Percentiles rank a stretch among this genome's conserved stretches.
Conservation (phyloP, 345 rosid species). For the Gossypium arboreum region DNA sequence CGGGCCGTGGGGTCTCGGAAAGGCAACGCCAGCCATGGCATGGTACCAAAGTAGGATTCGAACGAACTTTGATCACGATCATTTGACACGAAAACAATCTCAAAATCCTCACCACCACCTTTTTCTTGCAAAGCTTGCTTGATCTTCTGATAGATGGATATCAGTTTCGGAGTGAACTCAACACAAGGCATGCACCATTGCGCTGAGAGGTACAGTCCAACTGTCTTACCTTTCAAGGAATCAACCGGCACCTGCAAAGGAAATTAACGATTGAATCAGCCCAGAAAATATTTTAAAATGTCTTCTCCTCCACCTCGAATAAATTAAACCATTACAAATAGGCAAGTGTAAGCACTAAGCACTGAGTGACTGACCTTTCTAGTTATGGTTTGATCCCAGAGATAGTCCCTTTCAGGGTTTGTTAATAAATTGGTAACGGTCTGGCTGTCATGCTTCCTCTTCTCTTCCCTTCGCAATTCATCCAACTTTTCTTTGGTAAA, state of each 20-base stretch:
- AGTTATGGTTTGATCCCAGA: constrained; percentile 34
- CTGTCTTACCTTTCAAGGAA: constrained; percentile 44
- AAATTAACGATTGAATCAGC: not conserved
- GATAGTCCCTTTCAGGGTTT: constrained; percentile 36
- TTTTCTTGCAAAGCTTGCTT: constrained; percentile 26
- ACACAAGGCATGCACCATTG: constrained; percentile 55
- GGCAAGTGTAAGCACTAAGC: not conserved
- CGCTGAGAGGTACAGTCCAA: constrained; percentile 55
- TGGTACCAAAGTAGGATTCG: constrained; percentile 30
- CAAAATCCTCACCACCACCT: constrained; percentile 31
- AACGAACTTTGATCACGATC: constrained; percentile 39
- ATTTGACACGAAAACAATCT: constrained; percentile 44
- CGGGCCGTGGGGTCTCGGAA: constrained; percentile 38
- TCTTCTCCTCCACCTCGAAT: no score
- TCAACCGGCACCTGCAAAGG: constrained; percentile 42
- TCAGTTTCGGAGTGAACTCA: constrained; percentile 47
- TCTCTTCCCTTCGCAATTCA: constrained; percentile 39
- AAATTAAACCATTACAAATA: no score
- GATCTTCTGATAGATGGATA: constrained; percentile 45
- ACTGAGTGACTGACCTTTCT: constrained; percentile 28
- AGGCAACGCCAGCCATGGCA: constrained; percentile 62
- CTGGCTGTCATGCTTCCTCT: constrained; percentile 47
- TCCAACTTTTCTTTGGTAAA: constrained; percentile 44
- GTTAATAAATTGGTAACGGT: constrained; percentile 35
- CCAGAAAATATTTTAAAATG: no score